phyloP scores from a whole-genome alignment of 1,139 yeast species.

The Candida sojae region DNA sequence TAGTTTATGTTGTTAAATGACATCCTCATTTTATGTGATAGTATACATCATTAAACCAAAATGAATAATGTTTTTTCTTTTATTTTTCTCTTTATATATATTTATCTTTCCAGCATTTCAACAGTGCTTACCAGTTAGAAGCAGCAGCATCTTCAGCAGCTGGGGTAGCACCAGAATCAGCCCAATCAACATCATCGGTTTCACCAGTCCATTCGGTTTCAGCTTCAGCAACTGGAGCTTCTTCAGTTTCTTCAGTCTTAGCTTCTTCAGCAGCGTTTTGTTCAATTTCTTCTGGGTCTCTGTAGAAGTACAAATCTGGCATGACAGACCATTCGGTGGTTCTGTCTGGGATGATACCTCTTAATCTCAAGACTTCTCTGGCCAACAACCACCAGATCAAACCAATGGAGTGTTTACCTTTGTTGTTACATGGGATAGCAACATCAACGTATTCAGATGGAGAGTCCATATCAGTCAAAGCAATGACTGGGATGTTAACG shows the following conservation, averaged over 20 bases:
- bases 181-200: conserved; percentile 66
- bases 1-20: conserved; percentile 2
- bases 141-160: conserved; percentile 81
- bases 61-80: conserved; percentile 2
- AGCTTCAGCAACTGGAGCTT: conserved; percentile 52
- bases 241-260: conserved; percentile 53
- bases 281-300: conserved; percentile 99
- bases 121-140: conserved; percentile 45
- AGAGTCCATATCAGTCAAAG: conserved; percentile 97
- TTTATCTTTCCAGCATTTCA: conserved; percentile 3
- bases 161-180: conserved; percentile 66
- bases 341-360: conserved; percentile 98
- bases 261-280: conserved; percentile 72
- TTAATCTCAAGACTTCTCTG: conserved; percentile 98
- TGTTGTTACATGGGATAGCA: conserved; percentile 99
- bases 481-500: conserved; percentile 99
- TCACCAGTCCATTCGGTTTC: conserved; percentile 58
- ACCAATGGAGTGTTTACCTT: conserved; percentile 99
- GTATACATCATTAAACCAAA: conserved; percentile 4
- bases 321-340: conserved; percentile 96
- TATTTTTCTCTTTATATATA: conserved; percentile 4
- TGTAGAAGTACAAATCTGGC: conserved; percentile 99
- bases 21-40: conserved; percentile 5
- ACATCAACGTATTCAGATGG: conserved; percentile 99
- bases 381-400: conserved; percentile 99